phyloP scores from a whole-genome alignment of 805 yeast species.

The Myxozyma neotropica region DNA sequence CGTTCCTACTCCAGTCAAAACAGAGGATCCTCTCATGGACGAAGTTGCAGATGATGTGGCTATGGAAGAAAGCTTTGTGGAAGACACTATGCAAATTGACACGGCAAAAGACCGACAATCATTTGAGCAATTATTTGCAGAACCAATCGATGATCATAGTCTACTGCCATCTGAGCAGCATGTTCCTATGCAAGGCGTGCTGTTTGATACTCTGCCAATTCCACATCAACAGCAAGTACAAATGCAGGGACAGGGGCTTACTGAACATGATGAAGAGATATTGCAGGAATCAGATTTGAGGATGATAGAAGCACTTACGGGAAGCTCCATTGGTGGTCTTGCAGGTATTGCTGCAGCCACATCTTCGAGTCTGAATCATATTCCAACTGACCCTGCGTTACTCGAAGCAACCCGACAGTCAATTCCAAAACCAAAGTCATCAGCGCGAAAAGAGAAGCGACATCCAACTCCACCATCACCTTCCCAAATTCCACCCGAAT shows the following conservation, averaged over 20 bases:
- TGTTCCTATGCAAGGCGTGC: background rate
- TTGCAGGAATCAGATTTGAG: conserved; percentile 16
- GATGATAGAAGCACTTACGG: conserved; percentile 22
- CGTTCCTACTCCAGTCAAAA: background rate
- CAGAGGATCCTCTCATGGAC: background rate
- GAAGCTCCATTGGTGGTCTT: conserved; percentile 3
- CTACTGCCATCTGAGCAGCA: conserved; percentile 1
- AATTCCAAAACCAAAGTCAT: background rate
- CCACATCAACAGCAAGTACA: background rate
- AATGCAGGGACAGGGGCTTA: background rate
- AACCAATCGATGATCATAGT: background rate
- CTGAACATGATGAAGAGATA: conserved; percentile 4
- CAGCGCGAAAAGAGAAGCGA: conserved; percentile 20
- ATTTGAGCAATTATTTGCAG: conserved; percentile 9
- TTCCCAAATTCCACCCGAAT: conserved; percentile 81
- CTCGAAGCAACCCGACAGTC: background rate
- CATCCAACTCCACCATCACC: conserved; percentile 29
- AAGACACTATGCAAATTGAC: background rate
- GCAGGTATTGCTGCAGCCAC: background rate
- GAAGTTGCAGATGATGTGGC: background rate
- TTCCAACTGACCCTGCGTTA: conserved; percentile 14
- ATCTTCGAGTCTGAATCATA: background rate
- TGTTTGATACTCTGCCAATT: background rate
- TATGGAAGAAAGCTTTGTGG: background rate
- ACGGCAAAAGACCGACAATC: background rate